Evolutionary conservation across 805 yeast genomes (phyloP).

Genomic region (Candida easanensis): DNA sequence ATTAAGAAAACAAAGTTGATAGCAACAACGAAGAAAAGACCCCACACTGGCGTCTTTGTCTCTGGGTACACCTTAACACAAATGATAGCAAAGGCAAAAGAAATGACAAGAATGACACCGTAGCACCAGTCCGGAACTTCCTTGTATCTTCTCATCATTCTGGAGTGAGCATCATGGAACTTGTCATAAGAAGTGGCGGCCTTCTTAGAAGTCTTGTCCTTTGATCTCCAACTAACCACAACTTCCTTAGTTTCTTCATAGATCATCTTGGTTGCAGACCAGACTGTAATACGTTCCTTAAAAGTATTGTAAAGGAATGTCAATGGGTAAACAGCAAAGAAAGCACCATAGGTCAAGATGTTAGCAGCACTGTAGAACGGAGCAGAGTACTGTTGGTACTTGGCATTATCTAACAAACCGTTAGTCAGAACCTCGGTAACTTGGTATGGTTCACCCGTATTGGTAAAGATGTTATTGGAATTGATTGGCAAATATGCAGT

Average conservation of each 20-base stretch:
- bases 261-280: slow-evolving; percentile 12
- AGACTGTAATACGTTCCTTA: slow-evolving; percentile 41
- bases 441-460: slow-evolving; percentile 45
- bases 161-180: slow-evolving; percentile 29
- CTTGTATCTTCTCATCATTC: slow-evolving; percentile 52
- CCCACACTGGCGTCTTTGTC: slow-evolving; percentile 58
- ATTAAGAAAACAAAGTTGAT: slow-evolving; percentile 49
- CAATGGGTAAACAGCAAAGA: slow-evolving; percentile 45
- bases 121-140: slow-evolving; percentile 58
- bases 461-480: slow-evolving; percentile 50
- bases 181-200: slow-evolving; percentile 3
- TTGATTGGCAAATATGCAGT: slow-evolving; percentile 40
- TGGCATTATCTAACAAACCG: slow-evolving; percentile 42
- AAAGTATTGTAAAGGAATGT: slow-evolving; percentile 44
- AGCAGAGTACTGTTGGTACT: slow-evolving; percentile 56
- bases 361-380: slow-evolving; percentile 67
- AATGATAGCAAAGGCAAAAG: slow-evolving; percentile 43
- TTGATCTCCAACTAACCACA: slow-evolving; percentile 1
- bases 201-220: neutral
- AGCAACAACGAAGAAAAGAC: slow-evolving; percentile 49
- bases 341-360: slow-evolving; percentile 55
- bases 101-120: slow-evolving; percentile 38
- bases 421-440: slow-evolving; percentile 46
- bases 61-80: slow-evolving; percentile 44
- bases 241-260: slow-evolving; percentile 4